phyloP scores from a whole-genome alignment of 352 stramenopile species.

The Globisporangium recalcitrans region DNA sequence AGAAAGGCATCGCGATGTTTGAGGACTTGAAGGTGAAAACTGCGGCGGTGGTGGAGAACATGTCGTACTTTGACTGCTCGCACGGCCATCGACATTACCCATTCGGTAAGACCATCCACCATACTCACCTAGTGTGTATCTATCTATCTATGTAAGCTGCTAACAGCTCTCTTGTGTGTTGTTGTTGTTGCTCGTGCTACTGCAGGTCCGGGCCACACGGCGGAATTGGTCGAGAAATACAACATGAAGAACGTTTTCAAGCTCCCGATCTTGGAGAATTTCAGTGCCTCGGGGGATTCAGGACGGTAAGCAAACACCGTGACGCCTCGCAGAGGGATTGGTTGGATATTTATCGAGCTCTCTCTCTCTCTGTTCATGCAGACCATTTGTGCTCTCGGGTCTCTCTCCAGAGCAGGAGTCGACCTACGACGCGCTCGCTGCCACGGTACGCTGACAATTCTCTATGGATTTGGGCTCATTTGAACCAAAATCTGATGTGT shows the following conservation, averaged over 20 bases:
- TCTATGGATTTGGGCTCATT: neutral
- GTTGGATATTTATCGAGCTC: neutral
- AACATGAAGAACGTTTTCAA: slow-evolving; percentile 84
- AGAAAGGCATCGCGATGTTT: slow-evolving; percentile 99
- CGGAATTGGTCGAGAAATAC: slow-evolving; percentile 76
- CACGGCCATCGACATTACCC: slow-evolving; percentile 83
- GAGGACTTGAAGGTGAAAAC: slow-evolving; percentile 96
- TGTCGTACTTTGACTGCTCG: slow-evolving; percentile 95
- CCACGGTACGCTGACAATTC: slow-evolving; percentile 28
- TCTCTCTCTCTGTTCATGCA: slow-evolving; percentile 20
- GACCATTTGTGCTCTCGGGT: slow-evolving; percentile 73
- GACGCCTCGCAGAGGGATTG: neutral
- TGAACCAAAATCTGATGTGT: neutral
- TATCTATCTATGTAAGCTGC: too few relatives aligned
- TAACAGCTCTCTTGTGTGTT: neutral
- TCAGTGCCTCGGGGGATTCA: slow-evolving; percentile 67
- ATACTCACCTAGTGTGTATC: too few relatives aligned
- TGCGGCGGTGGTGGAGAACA: slow-evolving; percentile 98
- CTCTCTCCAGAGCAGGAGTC: slow-evolving; percentile 53
- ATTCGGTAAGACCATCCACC: slow-evolving; percentile 58
- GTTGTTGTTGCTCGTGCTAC: neutral
- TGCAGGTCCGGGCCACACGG: slow-evolving; percentile 61
- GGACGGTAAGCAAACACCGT: slow-evolving; percentile 39
- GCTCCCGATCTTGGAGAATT: slow-evolving; percentile 71
- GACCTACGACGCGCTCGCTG: slow-evolving; percentile 69